Base-by-base conservation (phyloP, 441 rosid species). In the Omphalea diandra region DNA sequence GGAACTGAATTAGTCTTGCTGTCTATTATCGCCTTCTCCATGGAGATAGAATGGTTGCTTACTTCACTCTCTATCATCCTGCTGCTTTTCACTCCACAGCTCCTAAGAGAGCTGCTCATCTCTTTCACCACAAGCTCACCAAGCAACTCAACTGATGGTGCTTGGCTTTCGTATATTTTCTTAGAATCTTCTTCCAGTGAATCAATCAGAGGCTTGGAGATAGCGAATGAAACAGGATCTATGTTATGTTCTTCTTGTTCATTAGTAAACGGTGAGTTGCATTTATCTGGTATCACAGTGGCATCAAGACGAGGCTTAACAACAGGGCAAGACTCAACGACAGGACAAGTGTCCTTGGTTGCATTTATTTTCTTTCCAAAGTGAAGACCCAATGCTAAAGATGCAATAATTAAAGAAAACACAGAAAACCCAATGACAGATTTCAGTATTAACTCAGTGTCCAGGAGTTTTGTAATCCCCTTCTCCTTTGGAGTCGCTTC, bases 121-220 rank as follows among this genome's bases (percentile, higher is more conserved):
- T 61, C 81, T 59, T 54, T 73, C n/a, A 84, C 76, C 27, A n/a
- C 80, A 67, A 86, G 80, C 66, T 86, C 90, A 20, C 83, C 76
- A 8, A 86, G 83, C 74, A 86, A 73, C 79, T 82, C 80, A 31
- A 79, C 58, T 10, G 73, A 65, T 14, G 84, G 88, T 27, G 78
- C 81, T 32, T 20, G 72, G 36, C 49, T 79, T 75, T 74, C 75
- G 46, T 62, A n/a, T 15, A 29, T 52, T 17, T 41, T 73, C 59
- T 49, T 44, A 4, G 63, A 47, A 29, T 75, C 77, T 52, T 75
- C 69, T 50, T 65, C 60, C 12, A 47, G 9, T 41, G 71, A 55
- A 55, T 36, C n/a, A 24, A 53, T 41, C 59, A 46, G 49, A n/a
- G 79, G 17, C 50, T 38, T 29, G 32, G 79, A 35, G 52, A 38